A percentile compares a stretch with the other conserved stretches of the same genome.
Evolutionary conservation across 306 rosid genomes (phyloP).

Genomic region (Vigna mungo): DNA sequence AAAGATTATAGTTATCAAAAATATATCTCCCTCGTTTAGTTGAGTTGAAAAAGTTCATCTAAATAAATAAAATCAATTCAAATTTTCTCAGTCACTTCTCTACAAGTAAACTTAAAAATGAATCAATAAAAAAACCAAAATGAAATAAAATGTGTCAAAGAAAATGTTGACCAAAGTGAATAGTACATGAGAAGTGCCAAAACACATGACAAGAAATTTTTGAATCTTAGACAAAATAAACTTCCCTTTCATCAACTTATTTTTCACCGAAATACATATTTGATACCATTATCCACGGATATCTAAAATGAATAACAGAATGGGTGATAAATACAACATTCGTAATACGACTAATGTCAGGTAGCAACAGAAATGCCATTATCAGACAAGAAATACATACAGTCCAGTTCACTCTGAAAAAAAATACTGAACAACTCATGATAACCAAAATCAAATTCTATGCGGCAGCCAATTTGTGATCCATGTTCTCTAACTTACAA

Average conservation of each 20-base stretch:
- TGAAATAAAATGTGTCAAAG: background rate
- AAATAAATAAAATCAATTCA: too few species aligned
- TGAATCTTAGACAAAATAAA: background rate
- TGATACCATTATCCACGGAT: constrained; percentile 29
- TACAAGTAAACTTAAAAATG: too few species aligned
- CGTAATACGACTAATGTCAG: constrained; percentile 28
- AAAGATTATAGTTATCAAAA: too few species aligned
- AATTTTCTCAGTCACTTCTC: too few species aligned
- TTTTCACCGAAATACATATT: constrained; percentile 44
- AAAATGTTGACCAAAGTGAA: background rate
- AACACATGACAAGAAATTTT: background rate
- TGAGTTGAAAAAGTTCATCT: too few species aligned
- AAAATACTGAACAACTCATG: constrained; percentile 49
- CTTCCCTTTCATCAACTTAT: constrained; percentile 42
- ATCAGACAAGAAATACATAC: constrained; percentile 57
- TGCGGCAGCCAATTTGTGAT: constrained; percentile 45
- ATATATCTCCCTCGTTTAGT: too few species aligned
- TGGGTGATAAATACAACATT: constrained; percentile 50
- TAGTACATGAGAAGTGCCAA: background rate
- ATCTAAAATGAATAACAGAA: constrained; percentile 46
- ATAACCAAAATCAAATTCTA: constrained; percentile 47
- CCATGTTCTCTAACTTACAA: constrained; percentile 47
- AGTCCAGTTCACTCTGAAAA: constrained; percentile 46
- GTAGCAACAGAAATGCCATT: constrained; percentile 48
- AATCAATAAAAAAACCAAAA: too few species aligned